These are phyloP conservation scores for Neurospora sp. DNA, from an alignment of 2,329 filamentous ascomycete genomes.

Conservation along the genomic window DNA sequence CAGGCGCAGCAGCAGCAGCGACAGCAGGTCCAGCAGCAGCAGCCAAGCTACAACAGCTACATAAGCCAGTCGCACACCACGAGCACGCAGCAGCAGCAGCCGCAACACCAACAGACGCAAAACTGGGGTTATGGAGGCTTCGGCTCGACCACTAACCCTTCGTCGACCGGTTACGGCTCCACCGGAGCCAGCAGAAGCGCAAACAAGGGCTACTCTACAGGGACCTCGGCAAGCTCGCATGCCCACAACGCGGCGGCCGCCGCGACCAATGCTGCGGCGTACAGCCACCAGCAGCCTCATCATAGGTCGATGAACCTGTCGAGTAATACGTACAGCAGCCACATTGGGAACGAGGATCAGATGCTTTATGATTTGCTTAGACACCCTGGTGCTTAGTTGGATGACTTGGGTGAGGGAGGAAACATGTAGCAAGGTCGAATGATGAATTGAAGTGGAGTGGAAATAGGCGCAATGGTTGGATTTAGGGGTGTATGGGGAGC, in stretches of 20 bases:
- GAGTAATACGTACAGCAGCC: slow-evolving; percentile 17
- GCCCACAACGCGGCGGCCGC: slow-evolving; percentile 3
- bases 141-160: slow-evolving; percentile 14
- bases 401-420: neutral
- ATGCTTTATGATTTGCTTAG: slow-evolving; percentile 20
- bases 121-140: slow-evolving; percentile 25
- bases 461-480: neutral
- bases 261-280: slow-evolving; percentile 3
- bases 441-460: neutral
- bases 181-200: slow-evolving; percentile 3
- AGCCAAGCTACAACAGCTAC: slow-evolving; percentile 15
- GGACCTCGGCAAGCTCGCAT: slow-evolving; percentile 3
- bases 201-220: slow-evolving; percentile 9
- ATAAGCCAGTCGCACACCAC: slow-evolving; percentile 6
- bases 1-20: slow-evolving; percentile 6
- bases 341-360: slow-evolving; percentile 17
- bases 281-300: slow-evolving; percentile 11
- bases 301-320: slow-evolving; percentile 20
- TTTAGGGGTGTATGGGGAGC: neutral
- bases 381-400: neutral
- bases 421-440: neutral
- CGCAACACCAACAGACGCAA: slow-evolving; percentile 18
- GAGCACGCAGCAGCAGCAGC: slow-evolving; percentile 11
- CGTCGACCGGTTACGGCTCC: slow-evolving; percentile 14
- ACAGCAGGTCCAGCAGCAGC: slow-evolving; percentile 18